Evolutionary conservation across 2,329 filamentous ascomycete species (phyloP).

Genomic region (Knufia fluminis): DNA sequence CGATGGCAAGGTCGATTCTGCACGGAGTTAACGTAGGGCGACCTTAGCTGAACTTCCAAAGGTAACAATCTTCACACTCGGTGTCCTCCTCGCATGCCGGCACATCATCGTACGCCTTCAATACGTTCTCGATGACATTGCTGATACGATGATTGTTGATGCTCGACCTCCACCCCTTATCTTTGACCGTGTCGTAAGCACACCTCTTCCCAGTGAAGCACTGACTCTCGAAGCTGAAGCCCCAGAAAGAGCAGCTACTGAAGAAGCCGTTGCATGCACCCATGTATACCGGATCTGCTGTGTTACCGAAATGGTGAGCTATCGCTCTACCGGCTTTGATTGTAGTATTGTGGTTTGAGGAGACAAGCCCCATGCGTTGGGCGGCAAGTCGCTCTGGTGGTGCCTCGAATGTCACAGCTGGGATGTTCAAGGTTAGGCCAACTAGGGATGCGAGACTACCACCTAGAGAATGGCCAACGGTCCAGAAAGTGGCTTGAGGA

Average conservation of each 20-base stretch:
- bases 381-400: conserved; percentile 17
- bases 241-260: conserved; percentile 15
- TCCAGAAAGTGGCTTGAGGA: conserved; percentile 15
- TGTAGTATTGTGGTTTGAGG: not conserved
- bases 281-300: conserved; percentile 20
- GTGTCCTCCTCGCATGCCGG: conserved; percentile 16
- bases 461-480: conserved; percentile 19
- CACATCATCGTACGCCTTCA: conserved; percentile 18
- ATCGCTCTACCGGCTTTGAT: not conserved
- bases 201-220: conserved; percentile 18
- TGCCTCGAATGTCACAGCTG: conserved; percentile 16
- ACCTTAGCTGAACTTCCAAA: conserved; percentile 15
- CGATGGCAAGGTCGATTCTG: no score
- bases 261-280: conserved; percentile 18
- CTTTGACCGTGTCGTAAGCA: conserved; percentile 18
- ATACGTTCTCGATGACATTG: conserved; percentile 17
- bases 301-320: conserved; percentile 19
- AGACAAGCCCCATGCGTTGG: conserved; percentile 15
- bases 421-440: conserved; percentile 15
- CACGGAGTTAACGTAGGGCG: not conserved
- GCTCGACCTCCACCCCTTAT: conserved; percentile 18
- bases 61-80: conserved; percentile 20
- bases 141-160: conserved; percentile 20
- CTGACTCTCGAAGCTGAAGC: conserved; percentile 19
- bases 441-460: conserved; percentile 16